Percentiles rank a stretch among this genome's conserved stretches.
Conservation (phyloP, 176 grass and related monocot species). For the Saccharum officinarum region DNA sequence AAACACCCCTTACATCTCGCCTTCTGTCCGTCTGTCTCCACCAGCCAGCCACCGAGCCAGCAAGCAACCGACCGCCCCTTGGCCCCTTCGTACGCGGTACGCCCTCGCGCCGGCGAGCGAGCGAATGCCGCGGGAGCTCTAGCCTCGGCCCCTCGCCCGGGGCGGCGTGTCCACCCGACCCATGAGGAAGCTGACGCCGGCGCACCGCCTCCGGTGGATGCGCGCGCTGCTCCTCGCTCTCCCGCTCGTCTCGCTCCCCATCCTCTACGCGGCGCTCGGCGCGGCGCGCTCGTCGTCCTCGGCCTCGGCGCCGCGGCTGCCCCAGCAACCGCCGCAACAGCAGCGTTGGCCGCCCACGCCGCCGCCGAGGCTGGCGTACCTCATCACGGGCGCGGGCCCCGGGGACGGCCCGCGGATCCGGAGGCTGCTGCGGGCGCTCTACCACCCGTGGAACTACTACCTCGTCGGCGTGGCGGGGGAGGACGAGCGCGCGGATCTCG, state of each 20-base stretch:
- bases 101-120: constrained; percentile 17
- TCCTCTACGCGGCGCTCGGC: constrained; percentile 50
- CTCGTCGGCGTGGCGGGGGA: constrained; percentile 56
- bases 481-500: constrained; percentile 75
- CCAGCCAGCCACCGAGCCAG: constrained; percentile 24
- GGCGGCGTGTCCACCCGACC: background rate
- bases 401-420: constrained; percentile 76
- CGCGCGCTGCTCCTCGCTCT: constrained; percentile 54
- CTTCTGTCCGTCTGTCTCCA: constrained; percentile 10
- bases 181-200: constrained; percentile 74
- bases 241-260: constrained; percentile 57
- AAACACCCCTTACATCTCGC: background rate
- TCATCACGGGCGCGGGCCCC: constrained; percentile 56
- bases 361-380: constrained; percentile 83
- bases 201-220: constrained; percentile 50
- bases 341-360: constrained; percentile 22
- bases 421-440: constrained; percentile 68
- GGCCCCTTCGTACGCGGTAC: background rate
- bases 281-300: constrained; percentile 17
- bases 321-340: background rate
- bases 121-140: constrained; percentile 62
- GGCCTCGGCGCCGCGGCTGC: background rate
- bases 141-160: background rate
- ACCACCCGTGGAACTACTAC: constrained; percentile 97
- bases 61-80: background rate